These are phyloP conservation scores for Sporodiniella umbellata DNA, from an alignment of 371 early-diverging fungal species.

Conservation along the genomic window DNA sequence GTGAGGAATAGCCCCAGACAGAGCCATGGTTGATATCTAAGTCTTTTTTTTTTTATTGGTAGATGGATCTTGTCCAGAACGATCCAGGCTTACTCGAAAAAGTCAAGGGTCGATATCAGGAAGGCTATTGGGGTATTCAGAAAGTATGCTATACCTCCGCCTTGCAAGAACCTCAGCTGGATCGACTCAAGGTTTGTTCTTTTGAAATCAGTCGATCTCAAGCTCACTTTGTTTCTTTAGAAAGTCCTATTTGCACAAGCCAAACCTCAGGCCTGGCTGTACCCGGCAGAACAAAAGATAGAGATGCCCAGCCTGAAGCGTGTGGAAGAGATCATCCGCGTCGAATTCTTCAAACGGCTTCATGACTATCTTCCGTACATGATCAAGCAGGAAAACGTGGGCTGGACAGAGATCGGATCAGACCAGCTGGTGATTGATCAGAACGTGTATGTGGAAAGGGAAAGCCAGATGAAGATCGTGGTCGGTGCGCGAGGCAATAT, in stretches of 20 bases:
- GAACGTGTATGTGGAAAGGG: slow-evolving; percentile 45
- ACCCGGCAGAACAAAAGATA: slow-evolving; percentile 52
- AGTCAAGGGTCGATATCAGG: slow-evolving; percentile 24
- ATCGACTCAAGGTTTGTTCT: slow-evolving; percentile 27
- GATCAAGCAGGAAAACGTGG: slow-evolving; percentile 61
- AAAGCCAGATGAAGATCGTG: slow-evolving; percentile 55
- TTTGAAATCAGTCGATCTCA: too few species aligned
- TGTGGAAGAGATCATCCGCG: slow-evolving; percentile 73
- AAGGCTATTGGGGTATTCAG: slow-evolving; percentile 25
- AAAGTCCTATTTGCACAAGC: slow-evolving; percentile 41
- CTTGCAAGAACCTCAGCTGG: slow-evolving; percentile 22
- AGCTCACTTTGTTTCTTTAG: background rate
- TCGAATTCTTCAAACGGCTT: slow-evolving; percentile 62
- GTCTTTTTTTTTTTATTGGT: too few species aligned
- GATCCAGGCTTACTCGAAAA: slow-evolving; percentile 33
- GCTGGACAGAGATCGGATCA: slow-evolving; percentile 60
- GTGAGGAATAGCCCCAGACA: slow-evolving; percentile 25
- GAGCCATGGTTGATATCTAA: too few species aligned
- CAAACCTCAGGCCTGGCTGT: slow-evolving; percentile 56
- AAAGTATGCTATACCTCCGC: slow-evolving; percentile 51
- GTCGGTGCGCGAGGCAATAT: slow-evolving; percentile 49
- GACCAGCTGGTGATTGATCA: slow-evolving; percentile 55
- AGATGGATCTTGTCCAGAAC: slow-evolving; percentile 58
- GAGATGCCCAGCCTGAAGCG: slow-evolving; percentile 66
- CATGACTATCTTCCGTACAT: slow-evolving; percentile 66